A percentile compares a stretch with the other conserved stretches of the same genome.
Evolutionary conservation across 306 rosid genomes (phyloP).

Genomic region (Cajanus cajan): DNA sequence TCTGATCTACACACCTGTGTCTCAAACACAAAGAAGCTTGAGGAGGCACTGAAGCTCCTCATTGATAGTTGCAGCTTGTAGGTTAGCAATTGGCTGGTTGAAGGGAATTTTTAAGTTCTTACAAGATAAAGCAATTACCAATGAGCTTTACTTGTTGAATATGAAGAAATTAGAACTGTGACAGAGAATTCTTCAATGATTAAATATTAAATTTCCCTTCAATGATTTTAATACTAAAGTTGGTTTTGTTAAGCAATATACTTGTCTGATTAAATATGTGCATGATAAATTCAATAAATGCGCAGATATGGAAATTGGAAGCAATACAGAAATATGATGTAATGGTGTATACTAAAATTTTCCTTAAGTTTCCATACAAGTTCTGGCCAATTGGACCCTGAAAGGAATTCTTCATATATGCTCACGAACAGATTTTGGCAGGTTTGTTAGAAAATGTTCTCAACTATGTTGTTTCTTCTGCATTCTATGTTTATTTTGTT

Average conservation of each 20-base stretch:
- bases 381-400: conserved; percentile 93
- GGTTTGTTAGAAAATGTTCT: conserved; percentile 44
- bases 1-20: conserved; percentile 52
- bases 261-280: conserved; percentile 24
- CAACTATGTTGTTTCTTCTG: not conserved
- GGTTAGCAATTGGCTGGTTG: conserved; percentile 65
- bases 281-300: conserved; percentile 28
- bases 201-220: conserved; percentile 16
- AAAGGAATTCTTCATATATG: conserved; percentile 93
- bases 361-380: conserved; percentile 78
- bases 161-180: conserved; percentile 56
- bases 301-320: conserved; percentile 88
- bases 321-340: conserved; percentile 84
- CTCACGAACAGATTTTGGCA: conserved; percentile 99
- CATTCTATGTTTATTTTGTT: not conserved
- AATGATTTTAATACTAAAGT: not conserved
- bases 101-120: conserved; percentile 45
- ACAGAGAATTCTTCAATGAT: no score
- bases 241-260: not conserved
- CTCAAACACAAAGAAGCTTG: conserved; percentile 53
- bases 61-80: conserved; percentile 60
- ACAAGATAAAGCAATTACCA: conserved; percentile 37
- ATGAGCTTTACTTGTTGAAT: conserved; percentile 41
- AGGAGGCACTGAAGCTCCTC: conserved; percentile 76
- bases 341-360: conserved; percentile 89